A percentile compares a stretch with the other conserved stretches of the same genome.
Conservation (phyloP, 2,329 filamentous ascomycete species). For the Diaporthe citriasiana region DNA sequence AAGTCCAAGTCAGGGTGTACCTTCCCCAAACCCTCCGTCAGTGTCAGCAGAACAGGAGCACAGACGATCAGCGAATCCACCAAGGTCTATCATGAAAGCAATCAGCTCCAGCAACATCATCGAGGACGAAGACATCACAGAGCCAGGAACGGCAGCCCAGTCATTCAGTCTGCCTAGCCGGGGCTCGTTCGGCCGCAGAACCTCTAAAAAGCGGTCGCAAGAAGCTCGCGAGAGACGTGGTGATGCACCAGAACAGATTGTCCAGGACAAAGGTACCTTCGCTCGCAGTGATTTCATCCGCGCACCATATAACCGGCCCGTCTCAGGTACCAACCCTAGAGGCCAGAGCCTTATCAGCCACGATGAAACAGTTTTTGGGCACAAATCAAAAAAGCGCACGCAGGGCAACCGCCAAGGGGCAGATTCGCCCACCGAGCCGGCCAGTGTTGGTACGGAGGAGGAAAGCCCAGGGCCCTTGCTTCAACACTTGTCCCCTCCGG, state of each 20-base stretch:
- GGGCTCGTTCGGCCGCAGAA: not conserved
- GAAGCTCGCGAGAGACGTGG: not conserved
- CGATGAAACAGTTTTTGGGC: not conserved
- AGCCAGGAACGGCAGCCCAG: not conserved
- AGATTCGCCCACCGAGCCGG: not conserved
- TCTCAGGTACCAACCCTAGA: constrained; percentile 14
- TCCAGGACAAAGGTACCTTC: not conserved
- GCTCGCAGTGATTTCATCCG: constrained; percentile 23
- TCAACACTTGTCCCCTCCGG: not conserved
- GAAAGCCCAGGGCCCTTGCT: not conserved
- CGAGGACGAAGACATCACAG: not conserved
- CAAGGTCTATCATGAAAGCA: constrained; percentile 39
- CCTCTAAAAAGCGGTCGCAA: not conserved
- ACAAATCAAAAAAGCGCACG: constrained; percentile 26
- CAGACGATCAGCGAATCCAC: constrained; percentile 30
- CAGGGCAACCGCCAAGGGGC: not conserved
- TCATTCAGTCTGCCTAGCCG: not conserved
- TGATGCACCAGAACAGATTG: not conserved
- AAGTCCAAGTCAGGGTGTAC: constrained; percentile 24
- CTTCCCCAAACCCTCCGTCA: constrained; percentile 37
- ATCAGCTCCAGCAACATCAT: not conserved
- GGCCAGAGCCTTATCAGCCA: not conserved
- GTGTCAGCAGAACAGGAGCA: constrained; percentile 37
- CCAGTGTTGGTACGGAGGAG: not conserved
- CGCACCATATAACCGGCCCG: constrained; percentile 38